Conservation (phyloP, 371 early-diverging fungal genomes). For the Mitosporidium daphniae region DNA sequence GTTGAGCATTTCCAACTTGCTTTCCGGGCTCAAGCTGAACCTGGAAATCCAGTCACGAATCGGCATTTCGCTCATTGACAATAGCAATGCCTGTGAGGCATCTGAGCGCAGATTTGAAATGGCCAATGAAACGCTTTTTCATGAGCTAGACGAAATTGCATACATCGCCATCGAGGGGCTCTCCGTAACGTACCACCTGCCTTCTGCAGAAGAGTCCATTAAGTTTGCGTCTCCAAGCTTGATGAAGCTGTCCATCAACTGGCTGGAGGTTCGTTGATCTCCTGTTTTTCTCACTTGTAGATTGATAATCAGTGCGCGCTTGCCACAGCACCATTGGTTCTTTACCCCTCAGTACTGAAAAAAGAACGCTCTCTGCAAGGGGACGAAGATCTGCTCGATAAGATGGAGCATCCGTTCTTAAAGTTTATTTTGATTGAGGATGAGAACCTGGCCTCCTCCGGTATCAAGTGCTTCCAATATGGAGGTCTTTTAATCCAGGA, state of each 20-base stretch:
- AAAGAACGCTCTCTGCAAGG: constrained; percentile 19
- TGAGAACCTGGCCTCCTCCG: no score
- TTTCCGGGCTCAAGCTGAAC: no score
- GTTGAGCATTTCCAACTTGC: no score
- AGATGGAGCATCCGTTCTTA: constrained; percentile 1
- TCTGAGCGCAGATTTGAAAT: neutral
- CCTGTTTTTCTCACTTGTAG: no score
- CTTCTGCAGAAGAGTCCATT: neutral
- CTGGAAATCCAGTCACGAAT: no score
- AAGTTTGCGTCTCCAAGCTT: neutral
- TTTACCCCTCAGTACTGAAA: constrained; percentile 48
- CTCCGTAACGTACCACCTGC: no score
- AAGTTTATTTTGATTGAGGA: constrained; percentile 11
- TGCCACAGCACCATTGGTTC: constrained; percentile 33
- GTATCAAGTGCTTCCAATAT: constrained; percentile 54
- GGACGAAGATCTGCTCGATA: constrained; percentile 22
- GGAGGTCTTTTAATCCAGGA: constrained; percentile 53
- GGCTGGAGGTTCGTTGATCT: no score
- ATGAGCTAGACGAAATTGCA: no score
- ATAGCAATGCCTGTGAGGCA: no score
- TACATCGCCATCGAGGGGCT: no score
- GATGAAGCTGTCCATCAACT: constrained; percentile 29
- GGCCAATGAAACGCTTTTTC: neutral
- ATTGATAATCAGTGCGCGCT: constrained; percentile 66
- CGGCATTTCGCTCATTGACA: no score